Evolutionary conservation across 805 yeast species (phyloP), one percentile per base, ranked within the genome.

Genomic region (Starmerella geochares): DNA sequence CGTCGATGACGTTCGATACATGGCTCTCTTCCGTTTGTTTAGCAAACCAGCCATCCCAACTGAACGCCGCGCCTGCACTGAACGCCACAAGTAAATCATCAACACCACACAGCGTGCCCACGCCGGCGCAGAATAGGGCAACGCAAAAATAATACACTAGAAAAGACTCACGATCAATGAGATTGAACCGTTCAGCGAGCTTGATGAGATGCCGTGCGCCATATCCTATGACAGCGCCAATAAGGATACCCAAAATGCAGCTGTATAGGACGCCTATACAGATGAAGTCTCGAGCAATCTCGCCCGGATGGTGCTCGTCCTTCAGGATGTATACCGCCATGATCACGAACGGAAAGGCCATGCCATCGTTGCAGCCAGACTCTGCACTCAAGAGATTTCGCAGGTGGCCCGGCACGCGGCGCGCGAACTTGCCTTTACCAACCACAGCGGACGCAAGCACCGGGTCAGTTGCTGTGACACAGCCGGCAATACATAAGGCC

Each of bases 381-480:
- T 86, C 94, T 0, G 95, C 94, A 27, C 88, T 77, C 23, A 88
- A 69, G 42, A 87, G 67, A 61, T 86, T 83, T 58, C 94, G 73
- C 67, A 87, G 72, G 66, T 87, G 96, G n/a, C 94, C 95, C 1
- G 95, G 94, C 16, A 87, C 94, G 49, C 95, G 76, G 60, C 77
- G 78, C 13, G 95, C 95, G 64, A 87, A 87, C 62, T 85, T 84
- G 57, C 95, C 95, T 60, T 84, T 87, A 65, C 95, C 95, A 10
- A 87, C 95, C 33, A 87, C 95, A 2, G 96, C 95, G 16, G 95
- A 92, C 2, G 96, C 95, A 61, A 87, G 72, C 37, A 87, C 92
- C 6, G 96, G 96, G 67, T 87, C 96, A 0, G 96, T 88, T 2
- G 96, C 96, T 0, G 96, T 88, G 41, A 87, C 80, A 64, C 95